These are phyloP conservation scores for Adansonia grandidieri DNA, from an alignment of 441 rosid species.

Conservation along the genomic window DNA sequence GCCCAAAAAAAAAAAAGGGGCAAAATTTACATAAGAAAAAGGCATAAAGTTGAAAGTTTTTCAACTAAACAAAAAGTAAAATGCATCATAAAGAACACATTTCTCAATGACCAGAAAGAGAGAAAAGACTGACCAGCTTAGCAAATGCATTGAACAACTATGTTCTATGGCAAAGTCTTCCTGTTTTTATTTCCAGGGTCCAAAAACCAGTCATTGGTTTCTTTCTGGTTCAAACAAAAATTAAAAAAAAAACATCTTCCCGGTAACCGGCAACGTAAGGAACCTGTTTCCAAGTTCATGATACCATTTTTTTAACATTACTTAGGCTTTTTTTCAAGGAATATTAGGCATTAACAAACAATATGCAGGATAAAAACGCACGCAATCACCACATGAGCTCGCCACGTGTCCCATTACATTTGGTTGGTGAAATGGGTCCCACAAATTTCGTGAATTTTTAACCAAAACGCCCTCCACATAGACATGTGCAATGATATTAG, in stretches of 20 bases:
- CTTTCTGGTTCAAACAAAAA: slow-evolving; percentile 33
- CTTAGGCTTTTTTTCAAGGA: neutral
- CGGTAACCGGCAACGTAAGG: slow-evolving; percentile 49
- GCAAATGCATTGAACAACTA: slow-evolving; percentile 34
- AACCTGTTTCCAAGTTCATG: slow-evolving; percentile 35
- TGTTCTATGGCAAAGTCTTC: slow-evolving; percentile 22
- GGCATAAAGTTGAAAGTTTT: slow-evolving; percentile 26
- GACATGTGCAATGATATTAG: slow-evolving; percentile 24
- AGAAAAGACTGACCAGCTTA: slow-evolving; percentile 38
- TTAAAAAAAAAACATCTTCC: slow-evolving; percentile 6
- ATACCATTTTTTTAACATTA: neutral
- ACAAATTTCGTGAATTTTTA: neutral
- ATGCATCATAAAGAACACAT: slow-evolving; percentile 27
- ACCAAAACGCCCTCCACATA: slow-evolving; percentile 21
- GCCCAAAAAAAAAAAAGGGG: slow-evolving; percentile 17
- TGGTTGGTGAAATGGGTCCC: neutral
- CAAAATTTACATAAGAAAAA: slow-evolving; percentile 19
- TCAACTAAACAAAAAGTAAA: slow-evolving; percentile 19
- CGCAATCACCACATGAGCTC: slow-evolving; percentile 4
- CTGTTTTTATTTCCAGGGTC: slow-evolving; percentile 24
- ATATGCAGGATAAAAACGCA: neutral
- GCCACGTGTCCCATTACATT: slow-evolving; percentile 28
- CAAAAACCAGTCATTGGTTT: slow-evolving; percentile 38
- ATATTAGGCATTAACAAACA: slow-evolving; percentile 17
- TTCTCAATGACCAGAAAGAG: slow-evolving; percentile 7